A percentile compares a stretch with the other conserved stretches of the same genome.
phyloP scores from a whole-genome alignment of 164 flowering plant species.

The Taxillus chinensis region DNA sequence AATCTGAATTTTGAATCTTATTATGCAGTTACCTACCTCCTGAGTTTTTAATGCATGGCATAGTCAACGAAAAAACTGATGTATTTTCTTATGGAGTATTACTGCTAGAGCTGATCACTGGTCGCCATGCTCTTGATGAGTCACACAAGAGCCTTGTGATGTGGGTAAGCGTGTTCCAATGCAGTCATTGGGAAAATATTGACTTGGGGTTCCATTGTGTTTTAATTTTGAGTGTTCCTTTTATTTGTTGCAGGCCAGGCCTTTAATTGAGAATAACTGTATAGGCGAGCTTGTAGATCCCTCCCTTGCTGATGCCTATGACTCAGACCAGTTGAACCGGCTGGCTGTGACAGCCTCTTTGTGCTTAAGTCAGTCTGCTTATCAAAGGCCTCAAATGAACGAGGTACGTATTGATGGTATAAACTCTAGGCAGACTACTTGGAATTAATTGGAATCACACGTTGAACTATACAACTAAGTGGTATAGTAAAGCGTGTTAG shows the following conservation, averaged over 20 bases:
- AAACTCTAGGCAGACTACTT: too few relatives aligned
- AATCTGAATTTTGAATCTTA: not conserved
- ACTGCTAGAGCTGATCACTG: slow-evolving; percentile 73
- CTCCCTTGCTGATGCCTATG: slow-evolving; percentile 35
- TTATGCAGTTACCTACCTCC: slow-evolving; percentile 84
- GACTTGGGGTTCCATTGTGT: too few relatives aligned
- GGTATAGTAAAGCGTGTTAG: too few relatives aligned
- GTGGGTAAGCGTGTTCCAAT: slow-evolving; percentile 58
- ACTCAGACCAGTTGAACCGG: slow-evolving; percentile 40
- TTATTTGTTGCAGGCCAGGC: slow-evolving; percentile 56
- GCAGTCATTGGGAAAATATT: too few relatives aligned
- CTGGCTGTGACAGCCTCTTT: slow-evolving; percentile 44
- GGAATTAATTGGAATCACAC: too few relatives aligned
- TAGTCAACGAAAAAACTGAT: slow-evolving; percentile 91
- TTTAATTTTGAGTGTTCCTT: too few relatives aligned
- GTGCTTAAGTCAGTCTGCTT: slow-evolving; percentile 50
- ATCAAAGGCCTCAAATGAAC: slow-evolving; percentile 67
- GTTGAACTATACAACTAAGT: too few relatives aligned
- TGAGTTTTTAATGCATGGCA: slow-evolving; percentile 88
- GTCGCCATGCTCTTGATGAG: slow-evolving; percentile 61
- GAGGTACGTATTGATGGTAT: slow-evolving; percentile 35
- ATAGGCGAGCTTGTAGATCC: slow-evolving; percentile 59
- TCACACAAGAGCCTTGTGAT: slow-evolving; percentile 70
- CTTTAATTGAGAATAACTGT: slow-evolving; percentile 32
- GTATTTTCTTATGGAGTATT: slow-evolving; percentile 83